These are phyloP conservation scores for Pichia eremophila DNA, from an alignment of 805 yeast genomes.

Conservation along the genomic window DNA sequence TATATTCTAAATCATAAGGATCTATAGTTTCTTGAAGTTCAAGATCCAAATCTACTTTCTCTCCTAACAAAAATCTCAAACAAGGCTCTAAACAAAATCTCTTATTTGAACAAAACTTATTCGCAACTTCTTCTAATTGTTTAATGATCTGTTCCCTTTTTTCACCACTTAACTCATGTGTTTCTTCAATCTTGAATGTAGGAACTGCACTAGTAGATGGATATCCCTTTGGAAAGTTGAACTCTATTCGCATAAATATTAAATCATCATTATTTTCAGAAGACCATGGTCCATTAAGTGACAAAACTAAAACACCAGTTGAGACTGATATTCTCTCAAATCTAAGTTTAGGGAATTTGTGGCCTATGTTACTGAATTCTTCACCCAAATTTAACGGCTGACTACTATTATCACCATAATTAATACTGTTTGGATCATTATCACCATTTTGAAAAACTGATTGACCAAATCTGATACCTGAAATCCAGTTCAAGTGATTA, in stretches of 20 bases:
- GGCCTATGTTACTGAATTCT: slow-evolving; percentile 82
- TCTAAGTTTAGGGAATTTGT: slow-evolving; percentile 74
- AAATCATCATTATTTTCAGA: slow-evolving; percentile 33
- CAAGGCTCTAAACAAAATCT: slow-evolving; percentile 74
- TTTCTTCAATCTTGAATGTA: slow-evolving; percentile 64
- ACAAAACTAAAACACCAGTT: slow-evolving; percentile 67
- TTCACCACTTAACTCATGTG: slow-evolving; percentile 50
- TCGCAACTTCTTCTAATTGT: slow-evolving; percentile 46
- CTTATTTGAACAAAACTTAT: slow-evolving; percentile 44
- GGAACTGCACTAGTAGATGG: slow-evolving; percentile 48
- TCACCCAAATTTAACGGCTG: slow-evolving; percentile 70
- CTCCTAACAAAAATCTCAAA: slow-evolving; percentile 73
- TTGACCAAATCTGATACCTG: slow-evolving; percentile 76
- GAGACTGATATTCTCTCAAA: slow-evolving; percentile 86
- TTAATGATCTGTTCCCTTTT: slow-evolving; percentile 42
- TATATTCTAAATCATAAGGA: background rate
- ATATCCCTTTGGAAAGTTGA: slow-evolving; percentile 64
- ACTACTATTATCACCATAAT: slow-evolving; percentile 24
- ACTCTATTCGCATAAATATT: slow-evolving; percentile 58
- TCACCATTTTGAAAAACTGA: slow-evolving; percentile 30
- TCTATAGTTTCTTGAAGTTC: slow-evolving; percentile 15
- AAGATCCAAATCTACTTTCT: slow-evolving; percentile 42
- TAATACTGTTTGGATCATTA: slow-evolving; percentile 28
- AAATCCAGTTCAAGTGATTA: slow-evolving; percentile 82
- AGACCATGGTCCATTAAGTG: slow-evolving; percentile 77